These are phyloP conservation scores for Leishmania gerbilli DNA, from an alignment of 208 protist genomes.

Conservation along the genomic window DNA sequence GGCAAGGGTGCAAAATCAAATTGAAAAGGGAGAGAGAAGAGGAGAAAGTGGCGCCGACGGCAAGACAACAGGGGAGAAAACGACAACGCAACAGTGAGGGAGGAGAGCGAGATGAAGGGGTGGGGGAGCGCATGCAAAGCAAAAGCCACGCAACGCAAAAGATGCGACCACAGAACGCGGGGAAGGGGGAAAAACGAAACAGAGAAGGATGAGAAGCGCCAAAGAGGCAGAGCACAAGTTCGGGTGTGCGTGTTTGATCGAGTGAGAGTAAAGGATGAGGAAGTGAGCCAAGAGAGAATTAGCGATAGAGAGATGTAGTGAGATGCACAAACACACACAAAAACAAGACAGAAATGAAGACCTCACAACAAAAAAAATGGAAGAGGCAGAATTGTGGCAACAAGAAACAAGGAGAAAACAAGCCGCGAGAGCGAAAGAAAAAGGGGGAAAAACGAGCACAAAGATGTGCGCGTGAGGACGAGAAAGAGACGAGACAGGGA, in stretches of 20 bases:
- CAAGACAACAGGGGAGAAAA: background rate
- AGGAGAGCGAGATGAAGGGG: background rate
- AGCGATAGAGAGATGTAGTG: background rate
- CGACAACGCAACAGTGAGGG: background rate
- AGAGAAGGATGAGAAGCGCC: background rate
- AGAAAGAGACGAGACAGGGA: constrained; percentile 1
- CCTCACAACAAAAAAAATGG: background rate
- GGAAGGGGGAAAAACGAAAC: background rate
- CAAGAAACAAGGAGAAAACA: background rate
- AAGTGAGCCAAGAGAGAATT: background rate
- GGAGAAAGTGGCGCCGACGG: background rate
- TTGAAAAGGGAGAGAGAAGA: background rate
- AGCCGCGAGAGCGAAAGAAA: background rate
- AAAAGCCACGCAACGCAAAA: background rate
- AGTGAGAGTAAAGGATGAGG: background rate
- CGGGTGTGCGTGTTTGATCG: background rate
- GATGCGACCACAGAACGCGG: background rate
- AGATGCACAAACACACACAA: background rate
- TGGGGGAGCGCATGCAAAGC: background rate
- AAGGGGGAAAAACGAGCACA: background rate
- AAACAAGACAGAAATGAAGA: background rate
- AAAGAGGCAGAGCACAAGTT: background rate
- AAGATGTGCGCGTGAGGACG: background rate
- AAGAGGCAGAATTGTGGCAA: background rate
- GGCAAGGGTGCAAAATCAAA: background rate